A percentile compares a stretch with the other conserved stretches of the same genome.
Evolutionary conservation across 1,284 basidiomycete species (phyloP).

Genomic region (Tylopilus orsonianus): DNA sequence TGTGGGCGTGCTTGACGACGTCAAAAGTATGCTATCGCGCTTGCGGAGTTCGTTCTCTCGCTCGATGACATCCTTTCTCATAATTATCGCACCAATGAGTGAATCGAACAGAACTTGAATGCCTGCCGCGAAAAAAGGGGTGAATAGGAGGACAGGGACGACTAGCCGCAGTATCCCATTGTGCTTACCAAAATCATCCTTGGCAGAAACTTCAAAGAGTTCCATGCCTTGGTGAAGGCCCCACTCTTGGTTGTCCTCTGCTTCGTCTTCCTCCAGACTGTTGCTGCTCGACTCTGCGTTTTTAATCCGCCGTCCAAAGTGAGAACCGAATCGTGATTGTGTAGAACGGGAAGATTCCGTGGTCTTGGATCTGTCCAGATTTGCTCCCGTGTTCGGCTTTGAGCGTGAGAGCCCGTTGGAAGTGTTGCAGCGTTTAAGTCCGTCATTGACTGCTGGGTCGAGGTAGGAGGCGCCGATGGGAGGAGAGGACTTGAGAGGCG

Average conservation of each 20-base stretch:
- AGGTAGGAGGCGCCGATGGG: slow-evolving; percentile 54
- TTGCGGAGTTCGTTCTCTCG: slow-evolving; percentile 73
- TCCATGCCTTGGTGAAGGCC: slow-evolving; percentile 79
- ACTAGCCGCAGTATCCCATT: neutral
- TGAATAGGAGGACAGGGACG: slow-evolving; percentile 9
- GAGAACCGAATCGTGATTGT: slow-evolving; percentile 56
- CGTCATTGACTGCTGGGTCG: slow-evolving; percentile 45
- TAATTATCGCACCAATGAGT: slow-evolving; percentile 75
- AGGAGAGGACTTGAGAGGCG: slow-evolving; percentile 41
- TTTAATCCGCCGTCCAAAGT: slow-evolving; percentile 57
- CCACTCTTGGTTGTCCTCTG: slow-evolving; percentile 68
- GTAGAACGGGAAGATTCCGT: slow-evolving; percentile 42
- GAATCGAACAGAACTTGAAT: slow-evolving; percentile 74
- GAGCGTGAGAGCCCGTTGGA: slow-evolving; percentile 42
- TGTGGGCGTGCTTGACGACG: slow-evolving; percentile 56
- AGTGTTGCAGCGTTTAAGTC: slow-evolving; percentile 49
- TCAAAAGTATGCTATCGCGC: slow-evolving; percentile 77
- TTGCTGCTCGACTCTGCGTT: slow-evolving; percentile 59
- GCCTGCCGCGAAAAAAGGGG: slow-evolving; percentile 44
- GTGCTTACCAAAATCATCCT: slow-evolving; percentile 72
- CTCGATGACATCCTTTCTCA: slow-evolving; percentile 74
- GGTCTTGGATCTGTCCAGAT: slow-evolving; percentile 48
- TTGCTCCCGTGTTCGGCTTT: slow-evolving; percentile 33
- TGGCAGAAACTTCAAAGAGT: slow-evolving; percentile 83
- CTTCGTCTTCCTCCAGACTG: slow-evolving; percentile 67